A percentile compares a stretch with the other conserved stretches of the same genome.
These are phyloP conservation scores for Emericellopsis atlantica DNA, from an alignment of 2,329 filamentous ascomycete species.

Conservation along the genomic window DNA sequence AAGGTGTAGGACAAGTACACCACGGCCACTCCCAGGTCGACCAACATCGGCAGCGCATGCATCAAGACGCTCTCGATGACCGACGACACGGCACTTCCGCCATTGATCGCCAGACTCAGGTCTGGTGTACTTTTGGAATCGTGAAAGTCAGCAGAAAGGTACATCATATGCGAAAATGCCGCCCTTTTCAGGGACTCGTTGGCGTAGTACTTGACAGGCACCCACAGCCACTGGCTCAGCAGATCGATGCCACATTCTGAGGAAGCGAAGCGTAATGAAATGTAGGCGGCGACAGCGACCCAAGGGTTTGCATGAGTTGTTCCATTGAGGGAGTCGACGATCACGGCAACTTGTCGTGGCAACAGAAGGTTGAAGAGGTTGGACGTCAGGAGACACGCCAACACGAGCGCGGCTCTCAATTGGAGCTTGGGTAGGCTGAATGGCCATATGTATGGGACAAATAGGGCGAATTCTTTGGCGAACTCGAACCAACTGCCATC, in stretches of 20 bases:
- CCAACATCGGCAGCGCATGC: slow-evolving; percentile 44
- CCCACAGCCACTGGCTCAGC: slow-evolving; percentile 41
- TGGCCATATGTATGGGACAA: slow-evolving; percentile 73
- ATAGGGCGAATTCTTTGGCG: slow-evolving; percentile 59
- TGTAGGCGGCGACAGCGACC: slow-evolving; percentile 39
- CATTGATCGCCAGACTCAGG: slow-evolving; percentile 42
- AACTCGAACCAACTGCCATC: slow-evolving; percentile 70
- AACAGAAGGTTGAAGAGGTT: slow-evolving; percentile 66
- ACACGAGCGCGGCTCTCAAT: slow-evolving; percentile 52
- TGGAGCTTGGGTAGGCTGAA: slow-evolving; percentile 53
- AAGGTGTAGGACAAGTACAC: slow-evolving; percentile 46
- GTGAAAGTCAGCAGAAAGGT: slow-evolving; percentile 48
- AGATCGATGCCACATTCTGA: slow-evolving; percentile 43
- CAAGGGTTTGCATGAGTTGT: slow-evolving; percentile 34
- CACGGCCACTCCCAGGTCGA: slow-evolving; percentile 46
- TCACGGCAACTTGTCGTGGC: slow-evolving; percentile 69
- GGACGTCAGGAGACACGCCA: slow-evolving; percentile 53
- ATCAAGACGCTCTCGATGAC: slow-evolving; percentile 47
- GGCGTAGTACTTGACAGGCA: slow-evolving; percentile 45
- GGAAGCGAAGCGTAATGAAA: slow-evolving; percentile 34
- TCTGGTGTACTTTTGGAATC: slow-evolving; percentile 48
- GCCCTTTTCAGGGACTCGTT: slow-evolving; percentile 39
- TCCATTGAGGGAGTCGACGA: slow-evolving; percentile 56
- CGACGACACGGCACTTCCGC: slow-evolving; percentile 38
- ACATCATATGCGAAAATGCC: slow-evolving; percentile 46